A percentile compares a stretch with the other conserved stretches of the same genome.
These are phyloP conservation scores for Pythium plurisporium DNA, from an alignment of 352 stramenopile genomes.

Conservation along the genomic window DNA sequence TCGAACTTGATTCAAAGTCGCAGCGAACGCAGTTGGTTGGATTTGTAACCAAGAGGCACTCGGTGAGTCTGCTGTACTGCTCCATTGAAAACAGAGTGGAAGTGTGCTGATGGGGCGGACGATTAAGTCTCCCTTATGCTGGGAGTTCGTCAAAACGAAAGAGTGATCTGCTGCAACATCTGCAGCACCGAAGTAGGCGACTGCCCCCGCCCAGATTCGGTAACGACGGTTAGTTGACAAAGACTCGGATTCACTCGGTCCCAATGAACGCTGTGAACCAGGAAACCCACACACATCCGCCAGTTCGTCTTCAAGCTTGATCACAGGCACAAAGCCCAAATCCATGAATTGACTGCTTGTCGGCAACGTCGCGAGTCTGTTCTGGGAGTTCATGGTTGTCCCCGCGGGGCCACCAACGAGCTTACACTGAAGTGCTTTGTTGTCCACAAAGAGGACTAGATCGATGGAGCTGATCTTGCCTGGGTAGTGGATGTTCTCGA, in stretches of 20 bases:
- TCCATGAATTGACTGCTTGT: conserved; percentile 24
- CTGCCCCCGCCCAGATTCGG: conserved; percentile 37
- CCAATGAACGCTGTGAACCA: background rate
- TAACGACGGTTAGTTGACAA: conserved; percentile 38
- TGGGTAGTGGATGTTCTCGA: conserved; percentile 82
- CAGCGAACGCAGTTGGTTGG: conserved; percentile 18
- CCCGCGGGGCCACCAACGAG: background rate
- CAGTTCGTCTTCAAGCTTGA: conserved; percentile 64
- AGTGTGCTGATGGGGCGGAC: conserved; percentile 71
- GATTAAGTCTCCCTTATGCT: conserved; percentile 35
- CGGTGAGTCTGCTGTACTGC: background rate
- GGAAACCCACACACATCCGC: background rate
- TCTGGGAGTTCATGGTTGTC: too few species aligned
- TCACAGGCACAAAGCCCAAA: conserved; percentile 64
- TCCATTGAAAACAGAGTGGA: conserved; percentile 62
- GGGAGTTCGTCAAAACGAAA: conserved; percentile 55
- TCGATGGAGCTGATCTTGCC: conserved; percentile 77
- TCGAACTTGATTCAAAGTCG: conserved; percentile 5
- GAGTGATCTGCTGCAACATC: background rate
- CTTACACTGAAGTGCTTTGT: conserved; percentile 45
- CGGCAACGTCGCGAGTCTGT: too few species aligned
- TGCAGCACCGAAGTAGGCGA: conserved; percentile 21
- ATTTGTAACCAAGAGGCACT: conserved; percentile 15
- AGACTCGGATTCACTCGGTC: conserved; percentile 26
- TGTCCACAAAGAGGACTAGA: conserved; percentile 81